A percentile compares a stretch with the other conserved stretches of the same genome.
Evolutionary conservation across 208 protist genomes (phyloP).

Genomic region (Porcisia deanei): DNA sequence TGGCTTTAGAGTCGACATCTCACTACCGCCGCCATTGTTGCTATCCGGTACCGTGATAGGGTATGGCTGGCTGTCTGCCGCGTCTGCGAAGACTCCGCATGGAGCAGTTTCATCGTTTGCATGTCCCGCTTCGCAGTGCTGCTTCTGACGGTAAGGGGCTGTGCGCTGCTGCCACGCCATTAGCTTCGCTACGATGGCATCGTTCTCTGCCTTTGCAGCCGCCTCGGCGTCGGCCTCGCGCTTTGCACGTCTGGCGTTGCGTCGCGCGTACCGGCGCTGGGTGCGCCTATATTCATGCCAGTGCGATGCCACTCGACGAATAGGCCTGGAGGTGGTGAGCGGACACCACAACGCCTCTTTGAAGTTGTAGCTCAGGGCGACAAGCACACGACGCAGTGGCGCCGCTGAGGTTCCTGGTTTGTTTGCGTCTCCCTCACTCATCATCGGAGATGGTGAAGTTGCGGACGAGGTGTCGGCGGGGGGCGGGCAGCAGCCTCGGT

Average conservation of each 20-base stretch:
- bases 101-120: not conserved
- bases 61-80: not conserved
- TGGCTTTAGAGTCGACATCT: not conserved
- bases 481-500: not conserved
- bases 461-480: not conserved
- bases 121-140: not conserved
- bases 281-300: conserved; percentile 13
- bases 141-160: not conserved
- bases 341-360: conserved; percentile 50
- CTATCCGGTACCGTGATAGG: conserved; percentile 6
- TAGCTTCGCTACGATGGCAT: conserved; percentile 18
- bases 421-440: not conserved
- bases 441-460: not conserved
- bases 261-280: not conserved
- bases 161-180: conserved; percentile 18
- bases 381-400: conserved; percentile 30
- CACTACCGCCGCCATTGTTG: not conserved
- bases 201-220: conserved; percentile 13
- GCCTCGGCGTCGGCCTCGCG: conserved; percentile 7
- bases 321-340: conserved; percentile 32
- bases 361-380: conserved; percentile 57
- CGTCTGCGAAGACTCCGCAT: not conserved
- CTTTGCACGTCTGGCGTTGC: conserved; percentile 8
- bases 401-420: not conserved
- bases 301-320: conserved; percentile 31